Base-by-base conservation (phyloP, 2,329 filamentous ascomycete genomes). In the Ceratocystis cacaofunesta region DNA sequence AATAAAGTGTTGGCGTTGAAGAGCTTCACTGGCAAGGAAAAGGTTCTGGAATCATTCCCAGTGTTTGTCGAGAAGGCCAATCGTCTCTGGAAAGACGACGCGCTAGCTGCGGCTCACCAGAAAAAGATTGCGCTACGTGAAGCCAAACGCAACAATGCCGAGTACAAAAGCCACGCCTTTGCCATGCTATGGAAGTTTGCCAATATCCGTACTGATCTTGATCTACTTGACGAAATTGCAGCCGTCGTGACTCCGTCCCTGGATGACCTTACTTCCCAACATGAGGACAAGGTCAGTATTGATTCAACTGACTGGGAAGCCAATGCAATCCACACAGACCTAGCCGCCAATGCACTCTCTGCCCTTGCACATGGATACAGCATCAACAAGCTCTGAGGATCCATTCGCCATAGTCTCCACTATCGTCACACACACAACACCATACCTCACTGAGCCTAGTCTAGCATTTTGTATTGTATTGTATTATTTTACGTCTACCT, bases 1-100 rank as follows among this genome's bases (percentile, higher is more conserved):
- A n/a, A n/a, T n/a, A n/a, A n/a, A n/a, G n/a, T n/a, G n/a, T n/a
- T n/a, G n/a, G n/a, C n/a, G n/a, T n/a, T n/a, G n/a, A n/a, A n/a
- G n/a, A 96, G 92, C 0, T 99, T 96, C 80, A 82, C 88, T 0
- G 90, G 90, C 25, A 99, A 99, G 73, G 91, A 96, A 75, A 85
- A 85, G 69, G 83, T 99, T 41, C 79, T 97, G 2, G 81, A 85
- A 55, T 86, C 89, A 5, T 90, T 94, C 73, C 87, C 90, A 3
- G 82, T 85, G 66, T 94, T 97, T 70, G 85, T 88, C 0, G 80
- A 84, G 70, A 84, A 85, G 68, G 83, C 82, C 0, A 81, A 80
- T 69, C 74, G 74, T 6, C 77, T 89, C 36, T 85, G 85, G 78
- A 75, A 78, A 60, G 73, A 74, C 5, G 81, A 87, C 69, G 68